Evolutionary conservation across 768 basidiomycete genomes (phyloP).

Genomic region (Tubosaeta sp.): DNA sequence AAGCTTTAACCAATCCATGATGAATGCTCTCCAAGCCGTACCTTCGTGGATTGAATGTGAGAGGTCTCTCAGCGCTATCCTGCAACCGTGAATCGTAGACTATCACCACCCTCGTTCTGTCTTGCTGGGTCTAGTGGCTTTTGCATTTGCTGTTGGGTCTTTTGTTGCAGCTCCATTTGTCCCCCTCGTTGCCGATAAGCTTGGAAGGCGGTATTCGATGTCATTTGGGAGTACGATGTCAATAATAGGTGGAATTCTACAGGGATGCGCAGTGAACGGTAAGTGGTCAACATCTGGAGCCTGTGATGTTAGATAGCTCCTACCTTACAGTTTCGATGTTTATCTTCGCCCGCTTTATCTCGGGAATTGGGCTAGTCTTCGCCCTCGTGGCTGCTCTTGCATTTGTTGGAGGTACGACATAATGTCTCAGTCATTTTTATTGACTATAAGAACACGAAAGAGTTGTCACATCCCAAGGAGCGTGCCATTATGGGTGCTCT

Average conservation of each 20-base stretch:
- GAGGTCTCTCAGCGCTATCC: constrained; percentile 6
- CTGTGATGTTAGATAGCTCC: neutral
- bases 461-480: constrained; percentile 12
- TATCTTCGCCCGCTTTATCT: constrained; percentile 2
- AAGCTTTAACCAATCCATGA: constrained; percentile 44
- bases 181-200: neutral
- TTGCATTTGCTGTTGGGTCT: neutral
- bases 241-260: neutral
- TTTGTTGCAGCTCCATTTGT: neutral
- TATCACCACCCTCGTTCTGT: constrained; percentile 52
- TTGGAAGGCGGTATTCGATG: neutral
- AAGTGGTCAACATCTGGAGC: neutral
- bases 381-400: constrained; percentile 4
- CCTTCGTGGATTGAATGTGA: constrained; percentile 51
- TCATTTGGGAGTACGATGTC: neutral
- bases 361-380: neutral
- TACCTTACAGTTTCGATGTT: constrained; percentile 7
- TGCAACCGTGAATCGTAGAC: constrained; percentile 30
- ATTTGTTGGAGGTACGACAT: constrained; percentile 4
- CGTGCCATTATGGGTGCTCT: constrained; percentile 2
- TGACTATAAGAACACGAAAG: neutral
- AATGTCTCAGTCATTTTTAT: neutral
- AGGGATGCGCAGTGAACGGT: neutral
- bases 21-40: constrained; percentile 61
- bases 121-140: constrained; percentile 36